Evolutionary conservation across 2,329 filamentous ascomycete genomes (phyloP), one percentile per base, ranked within the genome.

Genomic region (Pseudogymnoascus sp.): DNA sequence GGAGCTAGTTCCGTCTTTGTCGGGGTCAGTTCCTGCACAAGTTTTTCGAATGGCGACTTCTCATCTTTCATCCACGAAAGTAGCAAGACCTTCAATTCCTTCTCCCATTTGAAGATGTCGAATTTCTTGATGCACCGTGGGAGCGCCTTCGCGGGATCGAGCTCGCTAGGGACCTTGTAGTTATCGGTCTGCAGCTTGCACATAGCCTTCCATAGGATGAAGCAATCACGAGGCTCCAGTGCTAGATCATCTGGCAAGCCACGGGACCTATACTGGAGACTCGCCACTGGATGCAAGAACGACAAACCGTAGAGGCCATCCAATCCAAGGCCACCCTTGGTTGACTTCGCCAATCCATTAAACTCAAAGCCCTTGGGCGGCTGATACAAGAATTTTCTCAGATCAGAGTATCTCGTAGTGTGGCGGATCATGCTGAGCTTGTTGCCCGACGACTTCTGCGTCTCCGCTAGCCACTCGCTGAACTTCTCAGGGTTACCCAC

Each of bases 401-500:
- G 76, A 71, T 93, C 89, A 0, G 88, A 92, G 73, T 92, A 93
- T 59, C 90, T 80, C 37, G 86, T 81, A 1, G 78, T 77, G 69
- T 93, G 88, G 47, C 86, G 77, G 11, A 93, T 83, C 81, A 89
- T 89, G 21, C 81, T 82, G 13, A 93, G 71, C 0, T 87, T 79
- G 42, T 82, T 81, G 0, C 87, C 86, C 64, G 86, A 86, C 1
- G 80, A 78, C 63, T 79, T 80, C 68, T 92, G 87, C 0, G 87
- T 86, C 2, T 79, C 79, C 0, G 77, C 76, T 0, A 93, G 79
- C 89, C 89, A 93, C 29, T 80, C 77, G 62, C 78, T 82, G 74
- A 93, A 91, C 68, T 88, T 83, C 1, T 81, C 73, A 0, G 88
- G 88, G 66, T 93, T 93, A 3, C 89, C 89, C 13, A 93, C 86